Evolutionary conservation across 306 rosid species (phyloP).

Genomic region (Medicago arabica): DNA sequence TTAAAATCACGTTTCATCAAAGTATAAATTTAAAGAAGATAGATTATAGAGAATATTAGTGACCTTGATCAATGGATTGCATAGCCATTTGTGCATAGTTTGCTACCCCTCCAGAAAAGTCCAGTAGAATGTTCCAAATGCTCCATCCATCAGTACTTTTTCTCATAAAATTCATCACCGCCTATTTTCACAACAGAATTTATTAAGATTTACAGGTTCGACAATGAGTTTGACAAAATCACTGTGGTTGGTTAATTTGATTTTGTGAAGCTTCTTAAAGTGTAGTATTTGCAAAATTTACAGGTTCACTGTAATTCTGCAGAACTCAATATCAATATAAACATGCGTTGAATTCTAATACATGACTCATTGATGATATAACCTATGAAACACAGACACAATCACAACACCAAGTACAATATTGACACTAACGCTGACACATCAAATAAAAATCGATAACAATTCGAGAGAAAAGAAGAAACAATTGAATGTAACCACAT

Average conservation of each 20-base stretch:
- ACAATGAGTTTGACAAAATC: neutral
- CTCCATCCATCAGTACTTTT: conserved; percentile 93
- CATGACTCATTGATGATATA: conserved; percentile 1
- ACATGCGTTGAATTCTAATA: neutral
- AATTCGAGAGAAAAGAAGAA: too few species aligned
- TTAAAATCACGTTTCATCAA: conserved; percentile 19
- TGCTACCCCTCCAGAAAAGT: conserved; percentile 75
- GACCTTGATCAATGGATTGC: conserved; percentile 94
- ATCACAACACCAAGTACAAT: too few species aligned
- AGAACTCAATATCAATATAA: neutral
- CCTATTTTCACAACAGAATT: conserved; percentile 50
- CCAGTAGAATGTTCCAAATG: conserved; percentile 78
- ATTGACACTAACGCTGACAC: neutral
- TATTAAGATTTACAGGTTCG: neutral
- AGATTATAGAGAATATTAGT: conserved; percentile 5
- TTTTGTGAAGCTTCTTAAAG: neutral
- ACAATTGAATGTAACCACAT: too few species aligned
- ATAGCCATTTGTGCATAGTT: conserved; percentile 79
- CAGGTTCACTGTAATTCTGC: too few species aligned
- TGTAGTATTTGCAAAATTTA: neutral
- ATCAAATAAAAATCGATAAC: too few species aligned
- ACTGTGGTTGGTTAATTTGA: neutral
- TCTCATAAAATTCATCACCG: conserved; percentile 73
- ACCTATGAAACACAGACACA: too few species aligned
- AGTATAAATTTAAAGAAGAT: neutral